Evolutionary conservation across 129 eudicot genomes (phyloP), one percentile per base, ranked within the genome.

Genomic region (Cynara cardunculus): DNA sequence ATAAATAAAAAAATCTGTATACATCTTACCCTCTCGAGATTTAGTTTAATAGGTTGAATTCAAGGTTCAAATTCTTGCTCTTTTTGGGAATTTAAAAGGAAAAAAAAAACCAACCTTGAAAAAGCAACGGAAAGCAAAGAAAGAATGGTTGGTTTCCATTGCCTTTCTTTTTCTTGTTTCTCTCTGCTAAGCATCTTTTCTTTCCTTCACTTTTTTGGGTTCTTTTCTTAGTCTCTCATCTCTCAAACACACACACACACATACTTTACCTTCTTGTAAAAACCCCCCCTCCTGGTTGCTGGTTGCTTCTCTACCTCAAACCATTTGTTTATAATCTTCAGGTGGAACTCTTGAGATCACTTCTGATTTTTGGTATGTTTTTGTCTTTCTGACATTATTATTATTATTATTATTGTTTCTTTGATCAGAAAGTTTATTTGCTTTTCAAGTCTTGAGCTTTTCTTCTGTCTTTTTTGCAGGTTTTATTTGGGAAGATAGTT

Each of bases 171-270:
- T 86, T 84, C 93, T 88, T 90, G 89, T 75, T 28, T 85, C 88
- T 83, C 97, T 85, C 82, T 88, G 87, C 83, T 82, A 87, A 81
- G 99, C 98, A 94, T 94, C 97, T 94, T 87, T 87, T 78, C 56
- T 82, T 77, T 44, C 86, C 83, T 73, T 83, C 83, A 86, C 82
- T 89, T 87, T 85, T 87, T 85, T 84, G 28, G 85, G 69, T 75
- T 83, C 89, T 83, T 86, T 86, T 80, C 86, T 78, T 67, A 74
- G 25, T 78, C 87, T 78, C 83, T 24, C 77, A 25, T 72, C 79
- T 80, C 77, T 35, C 79, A 61, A 75, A 82, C 80, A 81, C 77
- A 67, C 59, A 19, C 78, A 73, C 80, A 81, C 77, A 67, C 59
- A 19, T 75, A 73, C 80, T 87, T 87, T 79, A 73, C 82, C 62